Conservation (phyloP, 495 filamentous ascomycete genomes). For the Lentithecium fluviatile region DNA sequence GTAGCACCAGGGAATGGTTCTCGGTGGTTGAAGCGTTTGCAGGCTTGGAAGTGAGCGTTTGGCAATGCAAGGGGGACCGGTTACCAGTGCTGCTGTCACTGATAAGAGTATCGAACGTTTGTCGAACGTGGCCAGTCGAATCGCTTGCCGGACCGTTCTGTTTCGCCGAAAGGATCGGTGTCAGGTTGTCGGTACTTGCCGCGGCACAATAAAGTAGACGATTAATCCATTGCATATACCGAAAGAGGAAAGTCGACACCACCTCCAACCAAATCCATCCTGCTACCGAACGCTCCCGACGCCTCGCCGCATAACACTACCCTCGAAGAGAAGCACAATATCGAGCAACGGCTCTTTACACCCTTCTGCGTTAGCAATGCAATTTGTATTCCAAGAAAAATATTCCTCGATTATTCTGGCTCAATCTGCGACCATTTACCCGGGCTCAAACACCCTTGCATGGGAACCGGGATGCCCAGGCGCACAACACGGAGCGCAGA, state of each 20-base stretch:
- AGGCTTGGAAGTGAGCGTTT: too few species aligned
- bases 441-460: constrained; percentile 12
- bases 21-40: too few species aligned
- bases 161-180: not conserved
- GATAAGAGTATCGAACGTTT: too few species aligned
- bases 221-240: not conserved
- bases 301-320: not conserved
- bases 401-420: not conserved
- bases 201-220: not conserved
- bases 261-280: not conserved
- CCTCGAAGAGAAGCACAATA: not conserved
- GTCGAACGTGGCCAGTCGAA: too few species aligned
- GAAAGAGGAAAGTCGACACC: not conserved
- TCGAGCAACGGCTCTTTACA: not conserved
- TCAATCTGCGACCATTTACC: constrained; percentile 16
- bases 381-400: not conserved
- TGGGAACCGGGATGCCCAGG: not conserved
- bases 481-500: not conserved
- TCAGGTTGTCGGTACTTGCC: not conserved
- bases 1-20: too few species aligned
- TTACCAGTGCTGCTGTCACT: not conserved
- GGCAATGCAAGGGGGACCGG: not conserved
- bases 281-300: not conserved
- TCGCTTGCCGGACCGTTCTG: not conserved
- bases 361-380: not conserved